Percentiles rank a stretch among this genome's conserved stretches.
Conservation (phyloP, 1,284 basidiomycete species). For the Ceratobasidium sp. region DNA sequence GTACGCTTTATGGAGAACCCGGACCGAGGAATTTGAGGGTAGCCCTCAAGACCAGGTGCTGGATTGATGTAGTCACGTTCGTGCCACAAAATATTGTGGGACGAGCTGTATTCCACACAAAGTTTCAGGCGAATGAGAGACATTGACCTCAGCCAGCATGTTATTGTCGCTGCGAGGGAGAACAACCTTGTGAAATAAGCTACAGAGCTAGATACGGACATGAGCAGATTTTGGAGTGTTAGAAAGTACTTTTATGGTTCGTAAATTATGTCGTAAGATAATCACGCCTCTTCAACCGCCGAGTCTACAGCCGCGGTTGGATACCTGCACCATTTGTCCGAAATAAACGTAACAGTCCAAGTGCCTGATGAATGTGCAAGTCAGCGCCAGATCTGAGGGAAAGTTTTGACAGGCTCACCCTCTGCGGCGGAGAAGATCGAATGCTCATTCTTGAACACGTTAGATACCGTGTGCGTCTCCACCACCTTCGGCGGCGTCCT, state of each 20-base stretch:
- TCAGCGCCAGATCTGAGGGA: slow-evolving; percentile 42
- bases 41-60: not conserved
- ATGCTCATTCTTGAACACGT: slow-evolving; percentile 77
- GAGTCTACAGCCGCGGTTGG: slow-evolving; percentile 61
- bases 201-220: not conserved
- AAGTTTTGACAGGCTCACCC: slow-evolving; percentile 59
- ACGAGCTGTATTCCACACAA: too few species aligned
- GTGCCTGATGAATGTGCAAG: slow-evolving; percentile 61
- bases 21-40: slow-evolving; percentile 51
- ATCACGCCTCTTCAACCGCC: slow-evolving; percentile 49
- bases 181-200: slow-evolving; percentile 3
- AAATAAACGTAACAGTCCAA: slow-evolving; percentile 90
- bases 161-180: too few species aligned
- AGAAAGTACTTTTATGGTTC: slow-evolving; percentile 12
- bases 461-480: slow-evolving; percentile 87
- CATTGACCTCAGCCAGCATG: too few species aligned
- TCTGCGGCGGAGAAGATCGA: slow-evolving; percentile 88
- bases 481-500: slow-evolving; percentile 70
- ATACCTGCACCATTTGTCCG: slow-evolving; percentile 83
- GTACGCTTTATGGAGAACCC: slow-evolving; percentile 76
- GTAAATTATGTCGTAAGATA: slow-evolving; percentile 6
- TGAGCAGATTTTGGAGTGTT: not conserved
- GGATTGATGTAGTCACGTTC: too few species aligned
- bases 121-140: too few species aligned
- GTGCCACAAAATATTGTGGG: too few species aligned